Evolutionary conservation across 2,329 filamentous ascomycete genomes (phyloP).

Genomic region (Arthrobotrys entomopaga): DNA sequence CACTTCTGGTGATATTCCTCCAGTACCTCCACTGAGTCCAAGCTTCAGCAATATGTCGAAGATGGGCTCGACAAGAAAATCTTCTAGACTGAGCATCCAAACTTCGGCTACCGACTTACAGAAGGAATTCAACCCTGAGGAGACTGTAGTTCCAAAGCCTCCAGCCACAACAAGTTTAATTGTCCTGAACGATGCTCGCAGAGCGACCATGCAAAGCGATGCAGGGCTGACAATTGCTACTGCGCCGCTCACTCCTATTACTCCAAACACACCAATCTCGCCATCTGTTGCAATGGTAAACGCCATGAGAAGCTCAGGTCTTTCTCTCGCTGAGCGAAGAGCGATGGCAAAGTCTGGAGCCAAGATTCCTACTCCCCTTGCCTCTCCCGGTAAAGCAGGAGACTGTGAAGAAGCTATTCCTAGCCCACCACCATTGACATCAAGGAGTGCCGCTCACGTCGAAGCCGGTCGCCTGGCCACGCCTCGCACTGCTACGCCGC

Average conservation of each 20-base stretch:
- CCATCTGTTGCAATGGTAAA: constrained; percentile 50
- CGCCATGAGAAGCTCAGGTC: constrained; percentile 36
- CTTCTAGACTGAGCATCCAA: constrained; percentile 48
- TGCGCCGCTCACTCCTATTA: constrained; percentile 35
- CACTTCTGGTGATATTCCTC: constrained; percentile 33
- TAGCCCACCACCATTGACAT: constrained; percentile 51
- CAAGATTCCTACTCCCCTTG: constrained; percentile 41
- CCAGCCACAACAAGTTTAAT: constrained; percentile 40
- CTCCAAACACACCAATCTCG: constrained; percentile 44
- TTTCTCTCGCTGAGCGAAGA: constrained; percentile 54
- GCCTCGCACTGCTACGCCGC: constrained; percentile 49
- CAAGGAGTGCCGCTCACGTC: constrained; percentile 48
- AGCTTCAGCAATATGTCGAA: constrained; percentile 44
- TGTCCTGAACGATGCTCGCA: constrained; percentile 38
- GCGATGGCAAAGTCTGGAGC: constrained; percentile 44
- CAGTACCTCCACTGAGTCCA: constrained; percentile 42
- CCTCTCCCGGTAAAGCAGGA: constrained; percentile 29
- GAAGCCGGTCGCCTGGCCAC: constrained; percentile 52
- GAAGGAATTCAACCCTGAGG: constrained; percentile 37
- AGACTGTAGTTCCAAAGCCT: constrained; percentile 36
- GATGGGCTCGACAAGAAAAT: constrained; percentile 39
- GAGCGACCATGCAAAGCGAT: constrained; percentile 38
- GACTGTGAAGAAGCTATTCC: constrained; percentile 33
- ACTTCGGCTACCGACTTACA: constrained; percentile 44
- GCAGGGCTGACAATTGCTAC: constrained; percentile 15